Evolutionary conservation across 1,284 basidiomycete genomes (phyloP).

Genomic region (Cryptococcus depauperatus): DNA sequence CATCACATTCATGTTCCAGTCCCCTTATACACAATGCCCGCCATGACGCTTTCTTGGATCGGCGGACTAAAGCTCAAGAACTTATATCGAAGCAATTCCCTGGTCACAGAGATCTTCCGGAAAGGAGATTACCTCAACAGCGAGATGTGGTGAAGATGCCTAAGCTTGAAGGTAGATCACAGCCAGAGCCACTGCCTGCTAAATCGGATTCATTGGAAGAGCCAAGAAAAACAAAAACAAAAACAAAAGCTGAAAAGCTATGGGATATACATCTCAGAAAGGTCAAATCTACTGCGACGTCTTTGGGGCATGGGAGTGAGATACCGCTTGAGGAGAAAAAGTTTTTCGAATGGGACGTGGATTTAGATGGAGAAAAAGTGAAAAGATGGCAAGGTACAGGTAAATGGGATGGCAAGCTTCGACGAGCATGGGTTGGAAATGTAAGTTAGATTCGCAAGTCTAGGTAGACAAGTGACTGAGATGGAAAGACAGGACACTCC

Average conservation of each 20-base stretch:
- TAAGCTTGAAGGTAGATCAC: constrained; percentile 5
- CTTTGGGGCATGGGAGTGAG: constrained; percentile 15
- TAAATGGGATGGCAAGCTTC: constrained; percentile 13
- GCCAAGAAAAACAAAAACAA: constrained; percentile 7
- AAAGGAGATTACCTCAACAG: constrained; percentile 21
- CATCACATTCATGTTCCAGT: constrained; percentile 32
- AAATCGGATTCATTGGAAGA: background rate
- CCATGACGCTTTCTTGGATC: constrained; percentile 20
- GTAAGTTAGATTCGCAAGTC: constrained; percentile 4
- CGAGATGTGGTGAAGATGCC: constrained; percentile 12
- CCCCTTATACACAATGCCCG: constrained; percentile 23
- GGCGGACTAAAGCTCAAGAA: constrained; percentile 22
- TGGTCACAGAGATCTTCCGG: constrained; percentile 14
- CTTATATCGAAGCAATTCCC: constrained; percentile 32
- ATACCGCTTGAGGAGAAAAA: constrained; percentile 12
- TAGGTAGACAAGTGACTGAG: background rate
- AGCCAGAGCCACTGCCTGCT: constrained; percentile 11
- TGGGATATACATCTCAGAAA: constrained; percentile 35
- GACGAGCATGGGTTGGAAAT: constrained; percentile 22
- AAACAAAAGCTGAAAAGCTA: constrained; percentile 30
- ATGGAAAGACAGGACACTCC: constrained; percentile 18
- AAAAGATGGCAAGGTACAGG: constrained; percentile 13
- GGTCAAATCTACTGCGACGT: constrained; percentile 22
- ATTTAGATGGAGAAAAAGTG: constrained; percentile 8
- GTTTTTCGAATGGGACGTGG: constrained; percentile 33